Base-by-base conservation (phyloP, 2,329 filamentous ascomycete genomes). In the Fusarium chuoi region DNA sequence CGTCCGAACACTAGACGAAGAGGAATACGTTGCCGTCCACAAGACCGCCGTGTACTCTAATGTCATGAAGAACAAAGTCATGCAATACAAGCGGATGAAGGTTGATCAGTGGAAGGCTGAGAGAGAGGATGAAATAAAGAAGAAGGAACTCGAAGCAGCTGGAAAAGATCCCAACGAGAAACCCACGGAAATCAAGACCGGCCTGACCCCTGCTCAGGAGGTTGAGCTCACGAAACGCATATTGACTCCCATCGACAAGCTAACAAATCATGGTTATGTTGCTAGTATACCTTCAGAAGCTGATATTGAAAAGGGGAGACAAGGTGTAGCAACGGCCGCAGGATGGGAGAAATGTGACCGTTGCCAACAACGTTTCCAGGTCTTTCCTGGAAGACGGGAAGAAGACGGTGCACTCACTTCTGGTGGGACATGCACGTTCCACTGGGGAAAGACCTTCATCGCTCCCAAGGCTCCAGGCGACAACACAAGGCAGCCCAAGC, bases 291-390 rank as follows among this genome's bases (percentile, higher is more conserved):
- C 95, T 0, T 88, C 89, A 0, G 84, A 88, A 2, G 87, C 88
- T 13, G 92, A 94, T 24, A 89, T 98, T 24, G 84, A 88, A 58
- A 86, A 88, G 57, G 92, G 94, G 1, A 89, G 85, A 39, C 86
- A 88, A 48, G 94, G 91, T 0, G 87, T 94, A 1, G 85, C 89
- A 54, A 86, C 90, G 13, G 89, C 92, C 18, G 88, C 90, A 59
- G 94, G 94, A 54, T 98, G 92, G 87, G 96, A 99, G 83, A 88
- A 90, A 56, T 99, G 96, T 78, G 95, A 98, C 78, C 92, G 96
- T 26, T 99, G 96, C 82, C 87, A 87, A 46, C 90, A 91, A 39
- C 91, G 96, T 28, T 99, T 99, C 78, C 94, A 98, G 78, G 94
- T 98, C 7, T 98, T 97, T 74, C 94, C 95, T 0, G 94, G 95